Percentiles rank a stretch among this genome's conserved stretches.
These are phyloP conservation scores for Silene conica DNA, from an alignment of 148 eudicot species.

Conservation along the genomic window DNA sequence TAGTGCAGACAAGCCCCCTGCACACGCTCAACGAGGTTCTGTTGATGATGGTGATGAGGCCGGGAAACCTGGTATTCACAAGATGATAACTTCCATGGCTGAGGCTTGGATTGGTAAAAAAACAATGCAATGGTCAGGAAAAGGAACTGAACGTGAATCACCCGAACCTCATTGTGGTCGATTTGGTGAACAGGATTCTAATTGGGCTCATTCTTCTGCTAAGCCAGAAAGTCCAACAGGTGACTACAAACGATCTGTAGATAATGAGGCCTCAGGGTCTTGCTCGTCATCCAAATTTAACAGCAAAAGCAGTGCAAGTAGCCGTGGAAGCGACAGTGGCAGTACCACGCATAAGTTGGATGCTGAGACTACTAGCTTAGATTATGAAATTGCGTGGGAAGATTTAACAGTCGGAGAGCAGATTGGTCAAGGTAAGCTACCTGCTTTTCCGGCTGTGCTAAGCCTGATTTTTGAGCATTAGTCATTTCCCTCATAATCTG, in stretches of 20 bases:
- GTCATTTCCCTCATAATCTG: too few relatives aligned
- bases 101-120: constrained; percentile 89
- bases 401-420: constrained; percentile 90
- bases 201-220: constrained; percentile 26
- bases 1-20: constrained; percentile 34
- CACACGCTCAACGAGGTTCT: constrained; percentile 40
- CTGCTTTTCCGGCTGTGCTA: background rate
- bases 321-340: constrained; percentile 73
- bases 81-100: constrained; percentile 64
- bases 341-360: constrained; percentile 67
- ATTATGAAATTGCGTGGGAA: constrained; percentile 93
- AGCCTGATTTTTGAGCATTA: too few relatives aligned
- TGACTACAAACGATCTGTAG: constrained; percentile 38
- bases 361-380: constrained; percentile 59
- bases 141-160: constrained; percentile 56
- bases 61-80: constrained; percentile 50
- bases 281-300: constrained; percentile 55
- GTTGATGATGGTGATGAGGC: constrained; percentile 58
- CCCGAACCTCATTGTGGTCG: constrained; percentile 44
- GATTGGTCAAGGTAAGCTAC: constrained; percentile 79
- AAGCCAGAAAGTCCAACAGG: constrained; percentile 44
- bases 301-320: constrained; percentile 78
- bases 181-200: constrained; percentile 53
- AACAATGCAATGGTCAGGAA: constrained; percentile 75
- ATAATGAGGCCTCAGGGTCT: constrained; percentile 33